Conservation (phyloP, 371 early-diverging fungal species). For the Mucor ambiguus region DNA sequence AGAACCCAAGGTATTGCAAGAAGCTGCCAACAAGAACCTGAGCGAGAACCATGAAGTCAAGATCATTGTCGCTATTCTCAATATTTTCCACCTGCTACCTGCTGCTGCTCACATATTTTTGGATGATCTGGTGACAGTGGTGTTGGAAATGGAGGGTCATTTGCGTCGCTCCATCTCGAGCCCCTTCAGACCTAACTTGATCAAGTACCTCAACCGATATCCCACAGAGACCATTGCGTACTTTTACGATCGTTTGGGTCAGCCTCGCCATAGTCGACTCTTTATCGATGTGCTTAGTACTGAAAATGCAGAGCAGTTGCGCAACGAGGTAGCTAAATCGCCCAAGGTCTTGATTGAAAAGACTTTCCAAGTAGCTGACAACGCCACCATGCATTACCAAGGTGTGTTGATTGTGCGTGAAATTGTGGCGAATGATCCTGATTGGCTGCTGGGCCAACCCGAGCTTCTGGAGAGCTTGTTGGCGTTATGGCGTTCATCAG, state of each 20-base stretch:
- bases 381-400: conserved; percentile 48
- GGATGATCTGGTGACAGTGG: conserved; percentile 84
- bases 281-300: conserved; percentile 74
- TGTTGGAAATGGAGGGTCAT: conserved; percentile 83
- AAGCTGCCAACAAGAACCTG: conserved; percentile 76
- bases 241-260: conserved; percentile 76
- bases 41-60: conserved; percentile 89
- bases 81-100: conserved; percentile 93
- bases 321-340: conserved; percentile 69
- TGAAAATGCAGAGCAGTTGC: conserved; percentile 68
- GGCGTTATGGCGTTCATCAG: conserved; percentile 62
- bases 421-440: conserved; percentile 55
- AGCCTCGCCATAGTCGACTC: conserved; percentile 59
- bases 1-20: conserved; percentile 79
- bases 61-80: conserved; percentile 92
- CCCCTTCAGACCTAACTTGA: conserved; percentile 91
- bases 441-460: conserved; percentile 58
- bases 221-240: conserved; percentile 82
- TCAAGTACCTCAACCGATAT: conserved; percentile 89
- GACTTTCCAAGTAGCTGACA: conserved; percentile 47
- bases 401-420: conserved; percentile 70
- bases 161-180: conserved; percentile 84
- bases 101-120: conserved; percentile 90
- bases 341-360: conserved; percentile 58
- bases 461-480: conserved; percentile 59